These are phyloP conservation scores for Massarina eburnea DNA, from an alignment of 2,329 filamentous ascomycete species.

Conservation along the genomic window DNA sequence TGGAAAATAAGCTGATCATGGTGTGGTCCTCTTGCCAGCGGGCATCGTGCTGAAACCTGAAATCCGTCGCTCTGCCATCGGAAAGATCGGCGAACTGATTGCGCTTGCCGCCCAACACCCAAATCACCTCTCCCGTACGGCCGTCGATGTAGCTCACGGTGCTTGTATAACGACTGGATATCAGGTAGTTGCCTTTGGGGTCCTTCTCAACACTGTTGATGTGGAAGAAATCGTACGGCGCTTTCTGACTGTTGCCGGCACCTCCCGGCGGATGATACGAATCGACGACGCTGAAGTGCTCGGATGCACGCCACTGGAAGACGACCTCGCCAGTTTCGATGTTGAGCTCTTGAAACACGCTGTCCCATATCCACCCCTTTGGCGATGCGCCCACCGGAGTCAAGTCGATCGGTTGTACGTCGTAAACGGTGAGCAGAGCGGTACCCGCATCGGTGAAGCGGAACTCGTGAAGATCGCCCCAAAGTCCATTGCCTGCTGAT, in stretches of 20 bases:
- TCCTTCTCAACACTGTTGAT: constrained; percentile 39
- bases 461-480: constrained; percentile 50
- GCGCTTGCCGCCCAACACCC: constrained; percentile 27
- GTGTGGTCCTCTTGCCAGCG: constrained; percentile 20
- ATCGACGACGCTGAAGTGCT: constrained; percentile 35
- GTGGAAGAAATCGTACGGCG: constrained; percentile 47
- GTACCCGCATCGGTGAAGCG: constrained; percentile 47
- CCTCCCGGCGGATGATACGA: constrained; percentile 23
- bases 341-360: constrained; percentile 48
- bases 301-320: constrained; percentile 45
- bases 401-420: constrained; percentile 43
- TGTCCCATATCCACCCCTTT: constrained; percentile 47
- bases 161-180: constrained; percentile 22
- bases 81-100: constrained; percentile 31
- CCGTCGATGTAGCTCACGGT: constrained; percentile 20
- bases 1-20: constrained; percentile 41
- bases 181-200: constrained; percentile 20
- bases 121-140: constrained; percentile 23
- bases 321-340: constrained; percentile 43
- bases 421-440: constrained; percentile 48
- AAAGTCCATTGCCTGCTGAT: constrained; percentile 13
- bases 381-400: constrained; percentile 34
- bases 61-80: constrained; percentile 48
- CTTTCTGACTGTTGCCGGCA: constrained; percentile 27
- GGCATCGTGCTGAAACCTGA: constrained; percentile 52